phyloP scores from a whole-genome alignment of 169 alveolate species.

The Cystoisospora suis region DNA sequence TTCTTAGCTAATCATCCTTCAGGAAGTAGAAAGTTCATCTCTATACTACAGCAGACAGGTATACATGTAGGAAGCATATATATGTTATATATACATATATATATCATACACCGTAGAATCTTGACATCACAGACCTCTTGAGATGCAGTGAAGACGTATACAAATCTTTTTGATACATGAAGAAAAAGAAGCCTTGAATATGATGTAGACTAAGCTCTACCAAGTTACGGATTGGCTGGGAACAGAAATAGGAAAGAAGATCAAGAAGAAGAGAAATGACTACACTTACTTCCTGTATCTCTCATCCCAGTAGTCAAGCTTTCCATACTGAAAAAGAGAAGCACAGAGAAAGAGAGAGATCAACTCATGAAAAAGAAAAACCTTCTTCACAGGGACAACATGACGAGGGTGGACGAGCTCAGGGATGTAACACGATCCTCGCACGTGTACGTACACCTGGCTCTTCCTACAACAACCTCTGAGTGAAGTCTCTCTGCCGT shows the following conservation, averaged over 20 bases:
- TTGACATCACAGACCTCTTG: not conserved
- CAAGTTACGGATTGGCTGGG: not conserved
- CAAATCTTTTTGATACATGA: not conserved
- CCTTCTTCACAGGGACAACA: not conserved
- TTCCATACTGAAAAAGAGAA: constrained; percentile 79
- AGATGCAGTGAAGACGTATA: not conserved
- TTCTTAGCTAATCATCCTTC: no score
- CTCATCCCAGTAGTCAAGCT: constrained; percentile 91
- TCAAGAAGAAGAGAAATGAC: not conserved
- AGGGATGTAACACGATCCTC: no score
- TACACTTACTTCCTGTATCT: constrained; percentile 79
- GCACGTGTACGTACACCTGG: no score
- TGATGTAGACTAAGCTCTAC: not conserved
- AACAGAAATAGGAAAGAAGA: not conserved
- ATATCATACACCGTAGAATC: not conserved
- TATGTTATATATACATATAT: constrained; percentile 32
- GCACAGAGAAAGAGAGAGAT: not conserved
- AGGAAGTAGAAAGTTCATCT: no score
- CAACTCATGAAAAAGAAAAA: not conserved
- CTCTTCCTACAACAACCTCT: not conserved
- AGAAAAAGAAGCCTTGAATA: not conserved
- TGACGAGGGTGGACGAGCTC: no score
- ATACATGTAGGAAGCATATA: not conserved
- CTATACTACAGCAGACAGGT: not conserved
- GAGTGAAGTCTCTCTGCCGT: not conserved